Base-by-base conservation (phyloP, 192 early-diverging fungal species). In the Podila minutissima region DNA sequence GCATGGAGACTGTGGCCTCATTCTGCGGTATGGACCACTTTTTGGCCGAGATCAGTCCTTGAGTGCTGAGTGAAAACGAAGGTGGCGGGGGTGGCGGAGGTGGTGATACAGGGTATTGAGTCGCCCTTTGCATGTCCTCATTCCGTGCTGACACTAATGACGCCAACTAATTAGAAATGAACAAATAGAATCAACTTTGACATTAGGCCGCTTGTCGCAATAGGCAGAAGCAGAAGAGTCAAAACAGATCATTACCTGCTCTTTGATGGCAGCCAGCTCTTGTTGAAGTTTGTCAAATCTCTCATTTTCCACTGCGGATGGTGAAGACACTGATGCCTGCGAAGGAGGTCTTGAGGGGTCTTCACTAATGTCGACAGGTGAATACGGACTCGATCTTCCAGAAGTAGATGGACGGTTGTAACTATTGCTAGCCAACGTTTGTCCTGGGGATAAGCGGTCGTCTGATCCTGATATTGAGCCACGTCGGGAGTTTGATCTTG, bases 81-180 rank as follows among this genome's bases (percentile, higher is more conserved):
- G 75, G 75, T 31, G 75, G 75, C 2, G 64, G 67, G 29, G 75
- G 69, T 1, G 64, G 49, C 2, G 51, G 33, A 22, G 63, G 68
- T 2, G 28, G n/a, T 59, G 49, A 32, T 20, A 49, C 49, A 22
- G 69, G 62, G 20, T 41, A 58, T 0, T 71, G 55, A 37, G 9
- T 37, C n/a, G 59, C 58, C 26, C 75, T 62, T 7, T 63, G 48
- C 6, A 58, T 11, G 2, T 62, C 65, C 1, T 58, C 64, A 13
- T 78, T 51, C 17, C 69, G 55, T 8, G 75, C 75, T 26, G 73
- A 74, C 31, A 78, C 64, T 17, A 78, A 46, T 13, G 75, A 71
- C 20, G 68, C 62, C 51, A 78, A 22, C 74, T 76, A 61, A 35
- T 20, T 17, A 19, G 4, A 17, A 2, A 38, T 53, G 13, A 35